Evolutionary conservation across 768 basidiomycete species (phyloP), one percentile per base, ranked within the genome.

Genomic region (Boletus subparvulus): DNA sequence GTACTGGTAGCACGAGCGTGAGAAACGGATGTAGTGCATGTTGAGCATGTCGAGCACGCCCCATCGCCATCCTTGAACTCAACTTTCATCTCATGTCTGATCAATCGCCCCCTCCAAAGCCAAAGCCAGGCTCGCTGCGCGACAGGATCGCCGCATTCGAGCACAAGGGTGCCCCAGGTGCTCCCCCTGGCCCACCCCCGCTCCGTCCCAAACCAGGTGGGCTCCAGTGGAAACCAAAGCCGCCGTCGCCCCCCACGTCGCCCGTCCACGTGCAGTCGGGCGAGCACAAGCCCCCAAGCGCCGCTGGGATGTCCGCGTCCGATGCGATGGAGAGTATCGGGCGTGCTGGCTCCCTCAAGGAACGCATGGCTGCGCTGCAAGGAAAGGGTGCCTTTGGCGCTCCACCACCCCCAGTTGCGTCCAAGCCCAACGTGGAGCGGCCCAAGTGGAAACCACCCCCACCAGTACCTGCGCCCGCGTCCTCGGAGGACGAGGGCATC

Each of bases 341-440:
- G 6, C 84, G 84, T 54, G 88, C 83, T 3, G 88, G 84, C 6
- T 92, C 90, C 54, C 74, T 98, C 62, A 94, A 87, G 75, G 96
- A 97, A 56, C 84, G 96, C 37, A 97, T 98, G 94, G 94, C 94
- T 32, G 93, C 94, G 3, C 75, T 98, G 37, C 90, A 94, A 69
- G 92, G 90, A 9, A 85, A 80, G 44, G 89, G 90, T 16, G 92
- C 78, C 11, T 92, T 96, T 65, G 90, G 90, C 16, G 68, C 70
- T 6, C 59, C 71, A n/a, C 68, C 78, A 16, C 80, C 86, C 2
- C 80, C 75, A 1, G 66, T 81, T 6, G 79, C 83, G 9, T 69
- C 75, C 9, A 73, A 81, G 6, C 82, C 88, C 2, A 67, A 26
- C 50, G 74, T 80, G 1, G 86, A 87, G 65, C 87, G 85, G 62